Evolutionary conservation across 2,329 filamentous ascomycete genomes (phyloP), one percentile per base, ranked within the genome.

Genomic region (Colletotrichum eremochloae): DNA sequence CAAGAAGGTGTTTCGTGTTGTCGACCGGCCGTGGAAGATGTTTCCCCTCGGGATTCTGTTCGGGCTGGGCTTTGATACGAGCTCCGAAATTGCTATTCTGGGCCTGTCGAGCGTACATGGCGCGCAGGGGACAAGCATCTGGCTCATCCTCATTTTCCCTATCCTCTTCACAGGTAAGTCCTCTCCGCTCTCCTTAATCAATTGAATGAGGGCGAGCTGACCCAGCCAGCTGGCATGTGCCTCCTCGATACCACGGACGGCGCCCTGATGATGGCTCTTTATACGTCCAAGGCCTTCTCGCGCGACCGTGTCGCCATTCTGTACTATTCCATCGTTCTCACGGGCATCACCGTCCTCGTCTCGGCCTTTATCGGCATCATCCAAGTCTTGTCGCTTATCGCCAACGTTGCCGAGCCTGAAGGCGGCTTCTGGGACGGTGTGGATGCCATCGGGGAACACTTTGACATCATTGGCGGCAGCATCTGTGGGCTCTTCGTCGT

Each of bases 371-470:
- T 98, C 76, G 96, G 96, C 31, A 85, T 93, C 20, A 88, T 98
- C 33, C 96, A 99, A 80, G 84, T 97, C 0, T 85, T 98, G 14
- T 94, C 91, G 2, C 85, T 98, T 12, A 86, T 94, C 2, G 85
- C 94, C 66, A 94, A 95, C 77, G 91, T 96, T 0, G 92, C 93
- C 0, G 86, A 93, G 65, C 92, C 93, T 0, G 83, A 87, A 20
- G 95, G 94, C 0, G 81, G 81, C n/a, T 98, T 98, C 81, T 98
- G 96, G 96, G 91, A 97, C 64, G 95, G 95, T 0, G 93, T 98
- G 0, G 88, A 90, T 62, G 88, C 86, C 0, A 90, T 93, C 1
- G 91, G 93, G 0, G 94, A 97, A 74, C 87, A 95, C 79, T 97
- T 94, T 76, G 94, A 97, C 81, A 89, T 96, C 72, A 91, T 97